Percentiles rank a stretch among this genome's conserved stretches.
Evolutionary conservation across 106 monocot species (phyloP).

Genomic region (Allium cepa): DNA sequence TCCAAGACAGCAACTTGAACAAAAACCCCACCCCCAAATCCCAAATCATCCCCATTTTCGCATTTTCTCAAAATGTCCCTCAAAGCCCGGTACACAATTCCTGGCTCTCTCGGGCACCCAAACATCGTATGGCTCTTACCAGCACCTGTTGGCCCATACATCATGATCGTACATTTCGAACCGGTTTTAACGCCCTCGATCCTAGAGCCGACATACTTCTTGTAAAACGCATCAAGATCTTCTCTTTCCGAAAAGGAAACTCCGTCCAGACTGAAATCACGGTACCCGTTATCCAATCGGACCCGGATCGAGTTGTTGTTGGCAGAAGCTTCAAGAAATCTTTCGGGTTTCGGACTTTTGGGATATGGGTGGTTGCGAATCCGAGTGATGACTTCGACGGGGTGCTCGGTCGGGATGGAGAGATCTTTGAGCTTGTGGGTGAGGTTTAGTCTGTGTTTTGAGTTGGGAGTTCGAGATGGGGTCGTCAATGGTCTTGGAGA

Average conservation of each 20-base stretch:
- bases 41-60: conserved; percentile 27
- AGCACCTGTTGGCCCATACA: conserved; percentile 95
- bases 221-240: conserved; percentile 65
- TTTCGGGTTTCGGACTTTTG: conserved; percentile 13
- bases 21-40: conserved; percentile 47
- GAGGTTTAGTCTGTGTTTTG: conserved; percentile 68
- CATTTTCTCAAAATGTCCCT: conserved; percentile 59
- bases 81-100: conserved; percentile 88
- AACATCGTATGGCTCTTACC: conserved; percentile 99
- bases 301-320: conserved; percentile 55
- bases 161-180: conserved; percentile 91
- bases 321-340: conserved; percentile 37
- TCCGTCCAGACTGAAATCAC: conserved; percentile 89
- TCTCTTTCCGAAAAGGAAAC: conserved; percentile 74
- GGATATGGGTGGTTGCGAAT: conserved; percentile 55
- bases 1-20: conserved; percentile 85
- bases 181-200: conserved; percentile 61
- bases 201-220: conserved; percentile 66
- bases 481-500: conserved; percentile 20
- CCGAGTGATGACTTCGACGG: conserved; percentile 87
- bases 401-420: conserved; percentile 71
- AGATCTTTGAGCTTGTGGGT: conserved; percentile 28
- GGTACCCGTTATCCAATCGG: conserved; percentile 68
- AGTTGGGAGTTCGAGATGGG: conserved; percentile 48
- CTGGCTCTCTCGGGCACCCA: conserved; percentile 59